Conservation (phyloP, 1,284 basidiomycete genomes). For the Tausonia pullulans region DNA sequence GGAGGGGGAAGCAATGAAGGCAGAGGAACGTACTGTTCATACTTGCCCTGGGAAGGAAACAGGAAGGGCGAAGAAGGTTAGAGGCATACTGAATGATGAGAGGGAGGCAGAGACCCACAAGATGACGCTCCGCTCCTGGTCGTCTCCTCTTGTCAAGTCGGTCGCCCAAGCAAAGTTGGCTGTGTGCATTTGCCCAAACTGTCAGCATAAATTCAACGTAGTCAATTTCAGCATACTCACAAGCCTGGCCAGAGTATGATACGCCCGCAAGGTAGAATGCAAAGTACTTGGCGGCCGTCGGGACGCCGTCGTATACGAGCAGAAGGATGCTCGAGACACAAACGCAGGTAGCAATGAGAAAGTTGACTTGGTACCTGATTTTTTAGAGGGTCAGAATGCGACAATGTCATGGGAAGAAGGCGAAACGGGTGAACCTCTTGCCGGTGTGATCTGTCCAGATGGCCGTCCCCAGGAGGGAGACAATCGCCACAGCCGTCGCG, state of each 20-base stretch:
- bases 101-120: constrained; percentile 23
- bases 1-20: background rate
- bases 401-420: no score
- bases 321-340: constrained; percentile 48
- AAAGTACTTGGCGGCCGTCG: constrained; percentile 13
- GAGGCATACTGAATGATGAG: constrained; percentile 16
- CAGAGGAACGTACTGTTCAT: background rate
- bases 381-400: no score
- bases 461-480: no score
- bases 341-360: constrained; percentile 49
- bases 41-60: no score
- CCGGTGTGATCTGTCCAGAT: no score
- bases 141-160: constrained; percentile 22
- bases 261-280: constrained; percentile 24
- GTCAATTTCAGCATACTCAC: background rate
- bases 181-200: background rate
- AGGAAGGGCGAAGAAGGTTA: background rate
- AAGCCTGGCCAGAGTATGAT: constrained; percentile 26
- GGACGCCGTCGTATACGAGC: constrained; percentile 39
- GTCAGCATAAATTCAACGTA: background rate
- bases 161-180: constrained; percentile 30
- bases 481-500: no score
- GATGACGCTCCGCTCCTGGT: constrained; percentile 25
- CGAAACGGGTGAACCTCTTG: no score
- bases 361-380: constrained; percentile 36